phyloP scores from a whole-genome alignment of 1,284 basidiomycete genomes.

The Wolfiporia cocos region DNA sequence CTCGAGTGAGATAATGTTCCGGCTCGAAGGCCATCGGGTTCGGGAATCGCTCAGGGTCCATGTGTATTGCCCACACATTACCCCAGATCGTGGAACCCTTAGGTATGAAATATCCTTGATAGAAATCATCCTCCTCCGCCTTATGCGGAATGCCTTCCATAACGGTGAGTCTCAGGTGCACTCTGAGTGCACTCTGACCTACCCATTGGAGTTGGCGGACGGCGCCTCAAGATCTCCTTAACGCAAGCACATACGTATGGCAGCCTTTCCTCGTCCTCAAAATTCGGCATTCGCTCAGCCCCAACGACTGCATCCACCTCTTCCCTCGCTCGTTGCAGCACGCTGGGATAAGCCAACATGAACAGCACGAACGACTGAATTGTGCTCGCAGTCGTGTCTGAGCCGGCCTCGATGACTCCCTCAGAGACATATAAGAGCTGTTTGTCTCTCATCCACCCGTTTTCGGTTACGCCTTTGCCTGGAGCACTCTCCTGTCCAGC shows the following conservation, averaged over 20 bases:
- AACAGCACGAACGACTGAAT: slow-evolving; percentile 24
- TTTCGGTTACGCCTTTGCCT: slow-evolving; percentile 20
- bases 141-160: slow-evolving; percentile 10
- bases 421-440: slow-evolving; percentile 19
- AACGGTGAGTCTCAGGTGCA: not conserved
- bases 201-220: slow-evolving; percentile 19
- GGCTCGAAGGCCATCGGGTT: slow-evolving; percentile 14
- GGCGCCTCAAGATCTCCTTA: slow-evolving; percentile 22
- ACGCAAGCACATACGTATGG: slow-evolving; percentile 25
- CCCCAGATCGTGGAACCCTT: slow-evolving; percentile 12
- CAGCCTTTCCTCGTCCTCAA: slow-evolving; percentile 21
- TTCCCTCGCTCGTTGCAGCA: slow-evolving; percentile 26
- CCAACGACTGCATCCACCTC: slow-evolving; percentile 30
- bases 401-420: slow-evolving; percentile 18
- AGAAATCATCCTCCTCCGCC: slow-evolving; percentile 10
- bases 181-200: not conserved
- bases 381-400: slow-evolving; percentile 23
- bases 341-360: slow-evolving; percentile 26
- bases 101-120: slow-evolving; percentile 20
- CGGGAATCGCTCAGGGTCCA: slow-evolving; percentile 8
- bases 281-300: slow-evolving; percentile 19
- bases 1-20: slow-evolving; percentile 15
- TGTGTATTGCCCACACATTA: slow-evolving; percentile 8
- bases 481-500: slow-evolving; percentile 18
- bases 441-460: slow-evolving; percentile 24